Percentiles rank a stretch among this genome's conserved stretches.
These are phyloP conservation scores for Oryza glumipatula DNA, from an alignment of 176 grass and related monocot genomes.

Conservation along the genomic window DNA sequence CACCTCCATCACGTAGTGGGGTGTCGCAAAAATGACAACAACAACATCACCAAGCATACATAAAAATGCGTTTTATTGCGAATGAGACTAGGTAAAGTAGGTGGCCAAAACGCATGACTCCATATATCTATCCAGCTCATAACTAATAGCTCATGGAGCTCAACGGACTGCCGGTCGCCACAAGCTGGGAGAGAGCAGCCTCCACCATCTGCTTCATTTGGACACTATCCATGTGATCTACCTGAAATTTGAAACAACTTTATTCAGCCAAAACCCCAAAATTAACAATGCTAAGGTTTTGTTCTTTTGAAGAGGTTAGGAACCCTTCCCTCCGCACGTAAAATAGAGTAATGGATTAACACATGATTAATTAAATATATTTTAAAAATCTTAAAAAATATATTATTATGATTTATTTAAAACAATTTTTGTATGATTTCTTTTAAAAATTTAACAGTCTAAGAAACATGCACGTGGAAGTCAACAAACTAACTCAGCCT, in stretches of 20 bases:
- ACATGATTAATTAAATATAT: too few species aligned
- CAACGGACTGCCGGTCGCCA: background rate
- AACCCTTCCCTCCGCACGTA: too few species aligned
- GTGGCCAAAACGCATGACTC: background rate
- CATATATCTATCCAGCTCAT: background rate
- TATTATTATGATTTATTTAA: too few species aligned
- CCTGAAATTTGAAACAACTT: background rate
- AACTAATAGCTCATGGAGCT: conserved; percentile 45
- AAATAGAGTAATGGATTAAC: too few species aligned
- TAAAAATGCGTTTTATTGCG: background rate
- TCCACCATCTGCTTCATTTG: conserved; percentile 35
- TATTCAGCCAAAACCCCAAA: background rate
- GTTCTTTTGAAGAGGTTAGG: too few species aligned
- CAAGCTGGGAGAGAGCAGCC: background rate
- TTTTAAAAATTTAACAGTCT: too few species aligned
- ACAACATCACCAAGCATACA: background rate
- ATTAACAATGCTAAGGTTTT: too few species aligned
- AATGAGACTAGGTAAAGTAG: background rate
- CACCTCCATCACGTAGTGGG: background rate
- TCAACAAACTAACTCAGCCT: too few species aligned
- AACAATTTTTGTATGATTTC: too few species aligned
- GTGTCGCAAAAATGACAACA: conserved; percentile 15
- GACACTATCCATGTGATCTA: conserved; percentile 15
- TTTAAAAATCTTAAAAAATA: too few species aligned
- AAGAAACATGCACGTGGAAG: too few species aligned